Conservation (phyloP, 257 asterid species). For the Echium plantagineum region DNA sequence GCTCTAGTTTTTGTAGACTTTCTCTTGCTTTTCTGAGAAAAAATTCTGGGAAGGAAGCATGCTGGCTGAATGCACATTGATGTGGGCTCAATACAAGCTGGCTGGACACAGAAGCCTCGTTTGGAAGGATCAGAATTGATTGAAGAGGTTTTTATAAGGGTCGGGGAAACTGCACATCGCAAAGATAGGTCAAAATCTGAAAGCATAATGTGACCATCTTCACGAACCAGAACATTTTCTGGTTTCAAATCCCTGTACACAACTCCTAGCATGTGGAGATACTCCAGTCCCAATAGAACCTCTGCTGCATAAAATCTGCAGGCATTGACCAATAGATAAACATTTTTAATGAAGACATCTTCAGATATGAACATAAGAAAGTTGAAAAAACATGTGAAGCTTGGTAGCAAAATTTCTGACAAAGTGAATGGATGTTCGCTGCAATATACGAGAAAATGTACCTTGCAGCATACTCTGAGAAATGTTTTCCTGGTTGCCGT, state of each 20-base stretch:
- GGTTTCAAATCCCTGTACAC: conserved; percentile 29
- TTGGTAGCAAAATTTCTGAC: not conserved
- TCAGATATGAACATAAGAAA: too few species aligned
- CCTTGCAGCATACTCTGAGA: conserved; percentile 7
- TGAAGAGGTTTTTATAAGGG: conserved; percentile 17
- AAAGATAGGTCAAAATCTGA: conserved; percentile 29
- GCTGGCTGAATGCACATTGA: conserved; percentile 26
- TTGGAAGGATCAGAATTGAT: conserved; percentile 17
- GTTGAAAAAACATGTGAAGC: too few species aligned
- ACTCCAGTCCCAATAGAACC: conserved; percentile 27
- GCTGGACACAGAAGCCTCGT: conserved; percentile 24
- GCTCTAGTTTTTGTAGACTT: conserved; percentile 10
- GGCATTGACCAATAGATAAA: not conserved
- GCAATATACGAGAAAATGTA: not conserved
- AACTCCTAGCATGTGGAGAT: conserved; percentile 30
- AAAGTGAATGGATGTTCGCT: not conserved
- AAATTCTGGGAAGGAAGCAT: conserved; percentile 25
- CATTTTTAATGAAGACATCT: not conserved
- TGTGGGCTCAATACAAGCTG: conserved; percentile 21
- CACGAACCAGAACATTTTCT: conserved; percentile 27
- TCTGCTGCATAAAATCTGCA: conserved; percentile 31
- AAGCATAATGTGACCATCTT: conserved; percentile 31
- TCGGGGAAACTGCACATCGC: conserved; percentile 28
- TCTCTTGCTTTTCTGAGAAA: conserved; percentile 20
- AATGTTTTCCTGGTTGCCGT: conserved; percentile 3